These are phyloP conservation scores for Starmerella apicola DNA, from an alignment of 805 yeast genomes.

Conservation along the genomic window DNA sequence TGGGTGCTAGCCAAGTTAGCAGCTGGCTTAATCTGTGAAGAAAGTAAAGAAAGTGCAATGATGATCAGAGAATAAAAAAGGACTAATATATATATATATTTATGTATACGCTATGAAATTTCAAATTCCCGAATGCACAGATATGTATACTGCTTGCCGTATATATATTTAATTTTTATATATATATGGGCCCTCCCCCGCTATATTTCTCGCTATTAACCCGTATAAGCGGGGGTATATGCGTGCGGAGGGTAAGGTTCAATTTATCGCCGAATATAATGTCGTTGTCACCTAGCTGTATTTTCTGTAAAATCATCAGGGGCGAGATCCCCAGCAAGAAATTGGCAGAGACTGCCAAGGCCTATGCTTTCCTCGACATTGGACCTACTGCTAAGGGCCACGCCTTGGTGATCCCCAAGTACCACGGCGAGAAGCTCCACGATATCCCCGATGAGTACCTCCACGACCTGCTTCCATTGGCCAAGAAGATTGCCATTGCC, in stretches of 20 bases:
- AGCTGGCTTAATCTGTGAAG: constrained; percentile 30
- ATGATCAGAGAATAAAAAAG: constrained; percentile 45
- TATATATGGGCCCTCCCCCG: too few species aligned
- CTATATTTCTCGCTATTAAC: too few species aligned
- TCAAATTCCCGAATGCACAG: too few species aligned
- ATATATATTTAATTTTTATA: too few species aligned
- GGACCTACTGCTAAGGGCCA: constrained; percentile 89
- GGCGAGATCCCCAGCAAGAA: constrained; percentile 94
- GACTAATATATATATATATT: constrained; percentile 50
- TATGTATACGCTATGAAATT: neutral
- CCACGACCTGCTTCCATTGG: constrained; percentile 74
- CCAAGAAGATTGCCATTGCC: constrained; percentile 71
- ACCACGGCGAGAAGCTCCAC: constrained; percentile 87
- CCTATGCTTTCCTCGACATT: constrained; percentile 79
- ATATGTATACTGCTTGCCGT: too few species aligned
- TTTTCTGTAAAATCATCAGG: constrained; percentile 88
- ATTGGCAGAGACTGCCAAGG: constrained; percentile 67
- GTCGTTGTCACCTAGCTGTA: constrained; percentile 35
- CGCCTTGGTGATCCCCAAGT: constrained; percentile 79
- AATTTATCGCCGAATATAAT: neutral
- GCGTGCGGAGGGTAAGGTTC: neutral
- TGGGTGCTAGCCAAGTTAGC: constrained; percentile 45
- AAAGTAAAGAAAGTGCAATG: neutral
- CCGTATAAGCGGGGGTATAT: too few species aligned
- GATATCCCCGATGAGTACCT: constrained; percentile 85